Conservation (phyloP, 371 early-diverging fungal species). For the Apophysomyces sp. region DNA sequence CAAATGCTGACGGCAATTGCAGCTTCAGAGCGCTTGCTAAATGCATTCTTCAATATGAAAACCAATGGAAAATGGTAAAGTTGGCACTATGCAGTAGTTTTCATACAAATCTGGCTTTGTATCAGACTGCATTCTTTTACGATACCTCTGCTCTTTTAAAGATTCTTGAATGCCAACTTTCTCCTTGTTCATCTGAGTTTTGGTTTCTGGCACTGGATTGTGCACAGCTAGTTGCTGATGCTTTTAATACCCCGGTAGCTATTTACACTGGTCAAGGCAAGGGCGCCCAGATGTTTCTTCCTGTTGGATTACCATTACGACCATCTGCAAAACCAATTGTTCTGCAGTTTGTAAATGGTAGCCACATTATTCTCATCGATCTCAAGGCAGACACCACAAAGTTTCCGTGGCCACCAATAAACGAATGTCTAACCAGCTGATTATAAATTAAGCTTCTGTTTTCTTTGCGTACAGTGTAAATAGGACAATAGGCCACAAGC, state of each 20-base stretch:
- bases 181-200: not conserved
- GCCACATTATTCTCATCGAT: not conserved
- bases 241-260: conserved; percentile 1
- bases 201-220: not conserved
- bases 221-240: conserved; percentile 4
- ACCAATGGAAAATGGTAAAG: not conserved
- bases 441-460: not conserved
- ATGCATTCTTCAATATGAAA: not conserved
- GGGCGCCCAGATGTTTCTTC: not conserved
- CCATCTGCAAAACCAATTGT: not conserved
- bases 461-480: too few species aligned
- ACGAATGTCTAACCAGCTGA: not conserved
- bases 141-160: not conserved
- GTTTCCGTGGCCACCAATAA: not conserved
- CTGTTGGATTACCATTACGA: not conserved
- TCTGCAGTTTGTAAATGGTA: not conserved
- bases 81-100: not conserved
- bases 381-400: not conserved
- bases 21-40: not conserved
- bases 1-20: not conserved
- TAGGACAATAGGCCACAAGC: too few species aligned
- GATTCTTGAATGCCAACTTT: not conserved
- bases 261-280: conserved; percentile 1
- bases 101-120: not conserved
- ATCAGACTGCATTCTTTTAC: not conserved